Conservation (phyloP, 2,329 filamentous ascomycete species). For the Cytospora piceicola region DNA sequence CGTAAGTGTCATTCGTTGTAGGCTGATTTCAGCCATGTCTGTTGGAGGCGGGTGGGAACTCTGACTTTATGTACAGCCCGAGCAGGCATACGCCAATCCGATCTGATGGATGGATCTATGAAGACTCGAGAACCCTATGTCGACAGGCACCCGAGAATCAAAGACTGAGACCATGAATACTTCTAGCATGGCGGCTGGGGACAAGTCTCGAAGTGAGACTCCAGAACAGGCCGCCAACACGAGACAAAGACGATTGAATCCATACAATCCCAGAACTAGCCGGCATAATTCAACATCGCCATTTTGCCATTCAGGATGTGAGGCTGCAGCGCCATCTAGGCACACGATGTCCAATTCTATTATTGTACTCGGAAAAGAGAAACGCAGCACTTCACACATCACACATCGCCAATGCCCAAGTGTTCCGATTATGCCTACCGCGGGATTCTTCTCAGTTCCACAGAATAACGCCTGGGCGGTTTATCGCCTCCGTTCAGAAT, state of each 20-base stretch:
- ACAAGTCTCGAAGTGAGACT: neutral
- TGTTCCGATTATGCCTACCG: neutral
- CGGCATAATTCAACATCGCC: neutral
- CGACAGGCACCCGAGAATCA: neutral
- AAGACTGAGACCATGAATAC: neutral
- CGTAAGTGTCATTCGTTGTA: neutral
- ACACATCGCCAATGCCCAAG: neutral
- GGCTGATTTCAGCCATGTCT: neutral
- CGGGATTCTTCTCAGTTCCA: neutral
- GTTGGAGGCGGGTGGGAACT: neutral
- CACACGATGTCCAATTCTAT: neutral
- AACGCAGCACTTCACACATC: neutral
- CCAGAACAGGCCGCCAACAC: neutral
- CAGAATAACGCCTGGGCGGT: neutral
- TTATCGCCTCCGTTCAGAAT: neutral
- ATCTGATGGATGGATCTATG: neutral
- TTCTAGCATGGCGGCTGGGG: neutral
- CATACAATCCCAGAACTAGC: neutral
- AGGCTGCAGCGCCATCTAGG: neutral
- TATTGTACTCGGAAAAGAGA: neutral
- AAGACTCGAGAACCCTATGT: neutral
- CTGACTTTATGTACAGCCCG: neutral
- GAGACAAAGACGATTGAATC: conserved; percentile 4
- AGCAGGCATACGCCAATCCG: neutral
- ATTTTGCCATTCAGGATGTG: neutral